phyloP scores from a whole-genome alignment of 148 eudicot genomes.

The Beta vulgaris region DNA sequence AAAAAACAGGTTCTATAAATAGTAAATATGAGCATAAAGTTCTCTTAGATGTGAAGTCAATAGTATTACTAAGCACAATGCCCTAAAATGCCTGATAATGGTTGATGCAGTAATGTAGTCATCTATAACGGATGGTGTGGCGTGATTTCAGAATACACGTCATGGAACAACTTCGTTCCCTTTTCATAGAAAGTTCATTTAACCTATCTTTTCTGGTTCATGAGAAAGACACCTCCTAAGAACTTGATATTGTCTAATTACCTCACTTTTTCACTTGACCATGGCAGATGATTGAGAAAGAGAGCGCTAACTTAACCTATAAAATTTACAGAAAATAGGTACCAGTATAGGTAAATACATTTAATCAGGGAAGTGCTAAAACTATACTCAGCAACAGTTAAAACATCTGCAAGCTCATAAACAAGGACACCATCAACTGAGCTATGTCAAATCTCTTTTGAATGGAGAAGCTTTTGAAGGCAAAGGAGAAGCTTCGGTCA shows the following conservation, averaged over 20 bases:
- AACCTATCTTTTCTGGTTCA: background rate
- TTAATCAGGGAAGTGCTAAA: background rate
- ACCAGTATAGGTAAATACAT: background rate
- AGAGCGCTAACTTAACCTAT: background rate
- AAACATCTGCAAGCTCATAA: background rate
- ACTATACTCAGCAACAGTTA: background rate
- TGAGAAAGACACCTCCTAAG: background rate
- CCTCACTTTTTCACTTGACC: background rate
- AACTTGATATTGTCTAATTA: background rate
- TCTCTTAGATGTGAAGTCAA: background rate
- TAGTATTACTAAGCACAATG: background rate
- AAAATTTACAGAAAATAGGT: background rate
- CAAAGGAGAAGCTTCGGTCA: too few relatives aligned
- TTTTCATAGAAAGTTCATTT: background rate
- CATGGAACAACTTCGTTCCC: background rate
- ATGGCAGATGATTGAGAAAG: background rate
- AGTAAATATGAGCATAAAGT: background rate
- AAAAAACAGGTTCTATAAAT: background rate
- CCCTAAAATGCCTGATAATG: background rate
- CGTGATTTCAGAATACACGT: background rate
- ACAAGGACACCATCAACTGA: background rate
- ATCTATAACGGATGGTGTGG: background rate
- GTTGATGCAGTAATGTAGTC: background rate
- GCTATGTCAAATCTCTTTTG: background rate
- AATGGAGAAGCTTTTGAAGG: background rate